Conservation (phyloP, 805 yeast genomes). For the Hanseniaspora valbyensis region DNA sequence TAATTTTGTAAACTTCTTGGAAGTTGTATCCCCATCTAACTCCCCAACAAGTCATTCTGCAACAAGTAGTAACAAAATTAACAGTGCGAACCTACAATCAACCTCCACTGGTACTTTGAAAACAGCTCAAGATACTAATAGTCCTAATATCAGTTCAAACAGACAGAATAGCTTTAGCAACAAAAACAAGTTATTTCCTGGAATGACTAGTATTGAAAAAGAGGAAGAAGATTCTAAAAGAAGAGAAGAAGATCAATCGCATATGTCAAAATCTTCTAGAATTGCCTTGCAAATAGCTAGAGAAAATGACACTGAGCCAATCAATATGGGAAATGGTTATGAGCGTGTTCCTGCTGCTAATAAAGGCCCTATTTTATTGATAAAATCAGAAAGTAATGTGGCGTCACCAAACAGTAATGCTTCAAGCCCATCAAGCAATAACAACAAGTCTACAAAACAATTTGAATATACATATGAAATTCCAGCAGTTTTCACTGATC, state of each 20-base stretch:
- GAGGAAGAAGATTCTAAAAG: slow-evolving; percentile 15
- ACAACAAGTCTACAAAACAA: slow-evolving; percentile 21
- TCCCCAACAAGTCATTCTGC: slow-evolving; percentile 17
- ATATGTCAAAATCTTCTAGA: slow-evolving; percentile 44
- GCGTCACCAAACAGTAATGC: slow-evolving; percentile 8
- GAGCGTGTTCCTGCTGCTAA: slow-evolving; percentile 62
- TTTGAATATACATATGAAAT: slow-evolving; percentile 47
- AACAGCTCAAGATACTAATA: slow-evolving; percentile 8
- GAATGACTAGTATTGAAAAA: slow-evolving; percentile 10
- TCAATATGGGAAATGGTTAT: slow-evolving; percentile 76
- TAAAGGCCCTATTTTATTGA: slow-evolving; percentile 10
- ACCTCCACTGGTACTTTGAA: slow-evolving; percentile 15
- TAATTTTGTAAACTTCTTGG: slow-evolving; percentile 83
- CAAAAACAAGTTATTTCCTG: slow-evolving; percentile 4
- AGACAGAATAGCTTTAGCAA: background rate
- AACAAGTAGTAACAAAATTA: slow-evolving; percentile 18
- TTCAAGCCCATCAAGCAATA: slow-evolving; percentile 17
- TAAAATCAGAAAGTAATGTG: slow-evolving; percentile 16
- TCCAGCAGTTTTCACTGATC: slow-evolving; percentile 77
- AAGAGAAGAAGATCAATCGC: slow-evolving; percentile 19
- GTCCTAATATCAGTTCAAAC: slow-evolving; percentile 7
- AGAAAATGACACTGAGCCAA: slow-evolving; percentile 31
- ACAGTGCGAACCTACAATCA: too few species aligned
- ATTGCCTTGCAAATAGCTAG: slow-evolving; percentile 37
- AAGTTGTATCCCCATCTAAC: slow-evolving; percentile 37